These are phyloP conservation scores for Pythium graminicola DNA, from an alignment of 352 stramenopile species.

Conservation along the genomic window DNA sequence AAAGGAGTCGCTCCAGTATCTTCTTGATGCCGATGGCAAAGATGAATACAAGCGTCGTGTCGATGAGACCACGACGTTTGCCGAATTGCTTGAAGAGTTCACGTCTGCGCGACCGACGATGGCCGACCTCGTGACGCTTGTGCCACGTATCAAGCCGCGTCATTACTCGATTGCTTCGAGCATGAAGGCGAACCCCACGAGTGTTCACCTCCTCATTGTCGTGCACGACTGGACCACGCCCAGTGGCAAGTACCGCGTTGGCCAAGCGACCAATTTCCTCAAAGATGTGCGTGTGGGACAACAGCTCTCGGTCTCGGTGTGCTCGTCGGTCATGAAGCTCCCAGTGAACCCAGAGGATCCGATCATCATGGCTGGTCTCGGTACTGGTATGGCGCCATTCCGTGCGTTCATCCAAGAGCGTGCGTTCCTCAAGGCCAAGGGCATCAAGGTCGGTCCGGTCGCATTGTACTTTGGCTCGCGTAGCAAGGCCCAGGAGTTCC, in stretches of 20 bases:
- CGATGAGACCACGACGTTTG: conserved; percentile 72
- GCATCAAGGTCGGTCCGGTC: conserved; percentile 64
- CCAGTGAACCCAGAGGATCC: conserved; percentile 55
- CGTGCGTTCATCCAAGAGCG: conserved; percentile 88
- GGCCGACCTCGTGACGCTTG: conserved; percentile 52
- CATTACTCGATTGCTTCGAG: conserved; percentile 90
- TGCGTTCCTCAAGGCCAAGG: conserved; percentile 57
- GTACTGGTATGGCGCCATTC: conserved; percentile 88
- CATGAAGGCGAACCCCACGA: conserved; percentile 79
- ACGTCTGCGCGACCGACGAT: conserved; percentile 56
- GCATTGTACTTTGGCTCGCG: conserved; percentile 95
- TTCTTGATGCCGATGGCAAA: conserved; percentile 68
- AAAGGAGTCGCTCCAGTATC: conserved; percentile 37
- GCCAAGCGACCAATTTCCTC: conserved; percentile 62
- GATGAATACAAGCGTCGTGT: conserved; percentile 76
- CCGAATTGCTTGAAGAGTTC: conserved; percentile 74
- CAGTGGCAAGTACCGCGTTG: conserved; percentile 54
- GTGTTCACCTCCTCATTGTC: conserved; percentile 81
- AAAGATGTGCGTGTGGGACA: conserved; percentile 38
- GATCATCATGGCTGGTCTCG: conserved; percentile 83
- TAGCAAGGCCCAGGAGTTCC: conserved; percentile 89
- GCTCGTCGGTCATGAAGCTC: conserved; percentile 75
- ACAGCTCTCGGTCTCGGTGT: conserved; percentile 59
- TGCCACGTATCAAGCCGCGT: conserved; percentile 82
- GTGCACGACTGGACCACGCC: conserved; percentile 84